Base-by-base conservation (phyloP, 768 basidiomycete genomes). In the Lactarius hatsudake region DNA sequence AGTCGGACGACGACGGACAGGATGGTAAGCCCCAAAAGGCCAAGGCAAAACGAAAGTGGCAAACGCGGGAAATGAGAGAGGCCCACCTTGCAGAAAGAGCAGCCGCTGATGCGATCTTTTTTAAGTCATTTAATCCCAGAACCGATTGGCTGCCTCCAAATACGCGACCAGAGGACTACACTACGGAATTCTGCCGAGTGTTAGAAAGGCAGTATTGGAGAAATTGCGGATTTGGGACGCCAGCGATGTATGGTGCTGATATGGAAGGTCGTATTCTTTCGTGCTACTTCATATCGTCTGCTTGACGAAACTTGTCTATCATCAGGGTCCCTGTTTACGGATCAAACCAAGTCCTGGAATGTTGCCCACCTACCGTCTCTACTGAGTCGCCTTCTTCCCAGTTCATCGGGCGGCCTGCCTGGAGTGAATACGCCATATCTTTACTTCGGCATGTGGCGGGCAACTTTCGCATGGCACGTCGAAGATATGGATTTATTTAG, bases 401-500 rank as follows among this genome's bases (percentile, higher is more conserved):
- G 84, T 15, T 82, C 87, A 8, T 79, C 81, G 45, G 84, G 88
- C 61, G 85, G 88, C 48, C 80, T 99, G 32, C 96, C 96, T 0
- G 97, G 97, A 10, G 97, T 99, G 58, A 98, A 98, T 74, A 90
- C 94, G 3, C 96, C 96, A 0, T 98, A 98, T 75, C 84, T 98
- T 2, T 98, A 98, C 77, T 98, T 96, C 75, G 97, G 97, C 70
- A 98, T 98, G 96, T 99, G 97, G 97, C 83, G 95, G 60, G 96
- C 96, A 28, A 94, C 94, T 0, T 98, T 98, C 77, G 93, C 95
- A 0, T 99, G 97, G 96, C 97, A 99, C 73, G 97, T 99, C 58
- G 97, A 99, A 77, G 97, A 99, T 77, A 97, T 98, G 93, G 97
- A 99, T 74, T 83, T 99, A 1, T 98, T 96, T 78, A 96, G 94